Conservation (phyloP, 257 asterid species). For the Scutellaria galericulata region DNA sequence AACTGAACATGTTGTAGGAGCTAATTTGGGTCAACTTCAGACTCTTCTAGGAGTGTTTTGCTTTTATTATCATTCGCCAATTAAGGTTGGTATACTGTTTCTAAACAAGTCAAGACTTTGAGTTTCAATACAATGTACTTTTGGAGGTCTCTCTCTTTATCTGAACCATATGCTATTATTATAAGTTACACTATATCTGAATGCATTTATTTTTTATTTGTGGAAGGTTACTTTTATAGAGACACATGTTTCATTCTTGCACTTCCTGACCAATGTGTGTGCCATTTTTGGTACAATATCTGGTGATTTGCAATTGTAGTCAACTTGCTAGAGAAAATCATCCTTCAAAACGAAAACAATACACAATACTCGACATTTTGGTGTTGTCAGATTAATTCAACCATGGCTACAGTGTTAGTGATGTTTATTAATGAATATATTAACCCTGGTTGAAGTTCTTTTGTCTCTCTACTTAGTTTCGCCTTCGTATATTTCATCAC, state of each 20-base stretch:
- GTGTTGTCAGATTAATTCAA: conserved; percentile 9
- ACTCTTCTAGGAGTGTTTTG: conserved; percentile 91
- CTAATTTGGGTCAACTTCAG: conserved; percentile 67
- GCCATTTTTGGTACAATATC: conserved; percentile 74
- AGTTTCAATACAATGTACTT: too few species aligned
- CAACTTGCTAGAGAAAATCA: background rate
- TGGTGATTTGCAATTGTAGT: conserved; percentile 20
- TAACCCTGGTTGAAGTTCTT: background rate
- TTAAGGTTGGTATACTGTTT: conserved; percentile 56
- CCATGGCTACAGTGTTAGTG: background rate
- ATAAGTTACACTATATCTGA: background rate
- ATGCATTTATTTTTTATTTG: conserved; percentile 19
- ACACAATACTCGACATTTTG: background rate
- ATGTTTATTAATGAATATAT: conserved; percentile 26
- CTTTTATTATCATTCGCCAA: conserved; percentile 93
- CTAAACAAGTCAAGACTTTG: background rate
- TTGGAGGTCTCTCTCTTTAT: background rate
- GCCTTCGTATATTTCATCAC: background rate
- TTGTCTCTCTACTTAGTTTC: background rate
- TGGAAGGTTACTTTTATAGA: conserved; percentile 84
- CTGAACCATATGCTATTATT: background rate
- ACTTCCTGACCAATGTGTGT: conserved; percentile 90
- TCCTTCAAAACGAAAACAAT: conserved; percentile 17
- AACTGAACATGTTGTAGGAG: conserved; percentile 87
- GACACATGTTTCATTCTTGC: conserved; percentile 80